Evolutionary conservation across 768 basidiomycete species (phyloP), one percentile per base, ranked within the genome.

Genomic region (Lactarius indigo): DNA sequence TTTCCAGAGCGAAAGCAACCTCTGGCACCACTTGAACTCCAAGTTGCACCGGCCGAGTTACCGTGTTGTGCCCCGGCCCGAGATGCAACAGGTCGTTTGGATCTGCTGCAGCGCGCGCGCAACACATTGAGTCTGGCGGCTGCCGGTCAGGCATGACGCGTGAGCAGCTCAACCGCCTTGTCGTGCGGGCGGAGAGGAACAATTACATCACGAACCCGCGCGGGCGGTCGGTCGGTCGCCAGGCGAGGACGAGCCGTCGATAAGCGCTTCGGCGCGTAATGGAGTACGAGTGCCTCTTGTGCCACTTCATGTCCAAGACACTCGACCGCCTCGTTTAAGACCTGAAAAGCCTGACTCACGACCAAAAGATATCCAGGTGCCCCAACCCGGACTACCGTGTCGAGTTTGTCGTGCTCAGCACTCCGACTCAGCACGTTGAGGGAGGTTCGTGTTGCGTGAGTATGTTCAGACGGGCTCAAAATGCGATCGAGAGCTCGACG

Each of bases 211-310:
- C 66, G 39, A 56, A 67, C 47, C 39, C 31, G 1, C 10, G 0
- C 57, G 61, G 6, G 17, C 56, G 9, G 10, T 67, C 13, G 26
- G 37, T 6, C 57, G 61, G 6, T 62, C 61, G 0, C 30, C 15
- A 8, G 39, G 50, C 5, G 39, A 8, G 39, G 54, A 20, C 52
- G 23, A 63, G 47, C 54, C 66, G 26, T 62, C 41, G 26, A 13
- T 12, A 28, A 26, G 1, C 23, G 3, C 47, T 23, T 23, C 12
- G 17, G 28, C 18, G 20, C 65, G 78, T 78, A 0, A 5, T 0
- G 6, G 77, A 69, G 8, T 90, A 79, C 73, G 87, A 90, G 74
- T 91, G 89, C 74, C 84, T 84, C 72, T 74, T 91, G 28, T 90
- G 89, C 73, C 80, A 84, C 72, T 64, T 60, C 26, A 69, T 57